Conservation (phyloP, 257 asterid genomes). For the Scutellaria minor region DNA sequence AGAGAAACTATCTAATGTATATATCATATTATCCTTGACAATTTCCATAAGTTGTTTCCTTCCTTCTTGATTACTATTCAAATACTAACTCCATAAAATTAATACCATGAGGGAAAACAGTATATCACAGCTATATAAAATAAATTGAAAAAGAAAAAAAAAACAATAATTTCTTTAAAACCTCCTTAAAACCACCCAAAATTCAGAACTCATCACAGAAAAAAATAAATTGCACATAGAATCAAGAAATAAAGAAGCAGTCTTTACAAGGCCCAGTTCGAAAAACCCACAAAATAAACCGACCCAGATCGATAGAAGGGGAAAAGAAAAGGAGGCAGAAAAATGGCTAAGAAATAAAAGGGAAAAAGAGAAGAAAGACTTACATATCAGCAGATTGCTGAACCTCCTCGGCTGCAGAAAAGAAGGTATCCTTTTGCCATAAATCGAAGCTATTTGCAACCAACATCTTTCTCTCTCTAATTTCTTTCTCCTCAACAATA, state of each 20-base stretch:
- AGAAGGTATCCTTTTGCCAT: slow-evolving; percentile 91
- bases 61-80: slow-evolving; percentile 8
- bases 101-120: not conserved
- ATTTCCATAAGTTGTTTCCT: not conserved
- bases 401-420: slow-evolving; percentile 94
- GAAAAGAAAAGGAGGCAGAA: slow-evolving; percentile 2
- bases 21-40: not conserved
- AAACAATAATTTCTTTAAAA: slow-evolving; percentile 2
- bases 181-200: slow-evolving; percentile 30
- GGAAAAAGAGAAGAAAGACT: slow-evolving; percentile 36
- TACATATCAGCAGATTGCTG: slow-evolving; percentile 87
- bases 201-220: slow-evolving; percentile 19
- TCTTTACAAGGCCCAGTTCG: slow-evolving; percentile 6
- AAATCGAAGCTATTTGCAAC: slow-evolving; percentile 84
- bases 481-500: slow-evolving; percentile 32
- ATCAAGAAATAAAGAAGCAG: slow-evolving; percentile 20
- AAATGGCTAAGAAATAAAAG: not conserved
- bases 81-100: not conserved
- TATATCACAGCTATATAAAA: not conserved
- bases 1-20: not conserved
- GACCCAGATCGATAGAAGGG: slow-evolving; percentile 36
- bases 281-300: slow-evolving; percentile 25
- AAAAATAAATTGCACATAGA: slow-evolving; percentile 19
- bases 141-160: not conserved
- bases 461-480: slow-evolving; percentile 56